Base-by-base conservation (phyloP, 2,329 filamentous ascomycete species). In the Hypoxylon sp. region DNA sequence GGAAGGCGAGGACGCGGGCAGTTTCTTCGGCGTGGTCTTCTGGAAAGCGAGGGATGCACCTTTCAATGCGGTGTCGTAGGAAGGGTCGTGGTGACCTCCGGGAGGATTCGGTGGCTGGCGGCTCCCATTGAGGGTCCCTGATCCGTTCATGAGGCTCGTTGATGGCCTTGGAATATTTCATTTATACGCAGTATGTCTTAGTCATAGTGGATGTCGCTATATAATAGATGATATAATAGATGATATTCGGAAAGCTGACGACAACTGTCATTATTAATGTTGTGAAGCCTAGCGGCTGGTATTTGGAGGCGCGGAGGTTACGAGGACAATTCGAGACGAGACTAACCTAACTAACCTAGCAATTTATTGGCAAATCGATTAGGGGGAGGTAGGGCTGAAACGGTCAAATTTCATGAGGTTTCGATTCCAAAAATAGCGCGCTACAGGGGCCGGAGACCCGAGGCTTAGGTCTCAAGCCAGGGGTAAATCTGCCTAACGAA, bases 11-110 rank as follows among this genome's bases (percentile, higher is more conserved):
- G 64, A 51, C 8, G 61, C 55, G 28, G 65, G 48, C 4, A 50
- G 53, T 28, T 57, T 55, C 53, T 62, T 66, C n/a, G 72, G 70
- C 0, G 63, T 49, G 13, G 70, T 71, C 59, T 80, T 81, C 66
- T 79, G 78, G 65, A 87, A 88, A 19, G 85, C 85, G 24, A 87
- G 79, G 10, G 82, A 83, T 8, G 85, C 85, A 54, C 85, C 85
- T 60, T 78, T 80, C 58, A 87, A 76, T 51, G 84, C 84, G 13
- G 81, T 75, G 47, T 71, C 69, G 52, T 73, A 67, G 10, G 71
- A 70, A 48, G 70, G 24, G 58, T 68, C 68, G 56, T 74, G 68
- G 56, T 70, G 73, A 73, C 72, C 67, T 64, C 76, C 62, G 53
- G 57, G 71, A 60, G 67, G 59, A 68, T 70, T 65, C 64, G 63